A percentile compares a stretch with the other conserved stretches of the same genome.
Conservation (phyloP, 768 basidiomycete genomes). For the Fomitopsis serialis region DNA sequence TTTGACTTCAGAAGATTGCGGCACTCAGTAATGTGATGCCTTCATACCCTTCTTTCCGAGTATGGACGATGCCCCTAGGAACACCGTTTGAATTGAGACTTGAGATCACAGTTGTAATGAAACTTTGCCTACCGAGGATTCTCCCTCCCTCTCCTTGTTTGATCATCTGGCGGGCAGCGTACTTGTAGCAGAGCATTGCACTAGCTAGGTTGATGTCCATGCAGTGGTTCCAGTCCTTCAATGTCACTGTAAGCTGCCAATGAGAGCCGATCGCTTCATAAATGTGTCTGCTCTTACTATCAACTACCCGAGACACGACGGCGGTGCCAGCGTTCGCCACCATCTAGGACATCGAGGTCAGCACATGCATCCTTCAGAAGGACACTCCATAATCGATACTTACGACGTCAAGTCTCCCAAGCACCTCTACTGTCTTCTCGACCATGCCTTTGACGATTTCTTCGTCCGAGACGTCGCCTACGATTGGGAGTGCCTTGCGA, state of each 20-base stretch:
- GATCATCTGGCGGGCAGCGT: conserved; percentile 36
- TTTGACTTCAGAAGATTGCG: too few relatives aligned
- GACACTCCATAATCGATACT: conserved; percentile 15
- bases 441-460: conserved; percentile 41
- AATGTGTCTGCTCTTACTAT: conserved; percentile 3
- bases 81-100: background rate
- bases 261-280: background rate
- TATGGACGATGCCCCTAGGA: conserved; percentile 14
- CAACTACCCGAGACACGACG: background rate
- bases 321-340: conserved; percentile 20
- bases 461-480: conserved; percentile 34
- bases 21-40: too few relatives aligned
- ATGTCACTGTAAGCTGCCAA: conserved; percentile 6
- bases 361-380: conserved; percentile 30
- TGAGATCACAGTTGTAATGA: too few relatives aligned
- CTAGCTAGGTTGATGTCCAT: conserved; percentile 36
- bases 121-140: conserved; percentile 27
- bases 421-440: conserved; percentile 16
- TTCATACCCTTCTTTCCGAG: conserved; percentile 9
- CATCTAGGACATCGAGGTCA: conserved; percentile 30
- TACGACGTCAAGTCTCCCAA: conserved; percentile 46
- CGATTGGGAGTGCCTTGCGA: conserved; percentile 18
- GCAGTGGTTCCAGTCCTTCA: conserved; percentile 29
- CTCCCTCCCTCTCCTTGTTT: conserved; percentile 34
- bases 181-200: conserved; percentile 34